Conservation (phyloP, 2,329 filamentous ascomycete genomes). For the Botrytis fragariae region DNA sequence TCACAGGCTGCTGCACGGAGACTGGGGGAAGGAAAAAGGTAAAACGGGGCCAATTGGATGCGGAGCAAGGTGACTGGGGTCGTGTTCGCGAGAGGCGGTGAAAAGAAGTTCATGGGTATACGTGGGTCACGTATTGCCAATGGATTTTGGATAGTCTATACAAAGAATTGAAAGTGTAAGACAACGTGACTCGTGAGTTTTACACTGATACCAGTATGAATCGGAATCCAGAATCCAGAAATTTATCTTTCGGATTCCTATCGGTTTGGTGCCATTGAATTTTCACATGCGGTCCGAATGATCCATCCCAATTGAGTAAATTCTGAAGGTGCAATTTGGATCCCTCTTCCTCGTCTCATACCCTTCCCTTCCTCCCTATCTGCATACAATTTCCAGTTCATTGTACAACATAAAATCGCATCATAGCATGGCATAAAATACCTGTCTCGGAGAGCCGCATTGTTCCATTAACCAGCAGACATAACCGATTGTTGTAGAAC, state of each 20-base stretch:
- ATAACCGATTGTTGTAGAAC: not conserved
- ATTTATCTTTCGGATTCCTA: not conserved
- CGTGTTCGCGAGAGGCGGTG: constrained; percentile 17
- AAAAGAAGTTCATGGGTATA: constrained; percentile 24
- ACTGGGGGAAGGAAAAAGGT: not conserved
- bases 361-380: not conserved
- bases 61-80: not conserved
- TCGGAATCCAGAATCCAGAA: not conserved
- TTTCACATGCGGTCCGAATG: not conserved
- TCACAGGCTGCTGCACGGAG: not conserved
- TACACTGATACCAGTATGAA: not conserved
- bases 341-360: not conserved
- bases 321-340: not conserved
- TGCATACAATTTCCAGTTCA: not conserved
- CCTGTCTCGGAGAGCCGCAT: not conserved
- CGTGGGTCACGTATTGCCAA: constrained; percentile 40
- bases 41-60: not conserved
- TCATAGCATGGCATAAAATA: not conserved
- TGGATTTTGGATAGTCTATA: constrained; percentile 24
- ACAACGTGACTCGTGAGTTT: constrained; percentile 10
- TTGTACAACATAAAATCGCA: not conserved
- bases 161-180: not conserved
- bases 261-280: not conserved
- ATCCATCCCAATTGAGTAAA: not conserved
- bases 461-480: not conserved